Evolutionary conservation across 2,329 filamentous ascomycete species (phyloP), one percentile per base, ranked within the genome.

Genomic region (Aspergillus spinulosporus): DNA sequence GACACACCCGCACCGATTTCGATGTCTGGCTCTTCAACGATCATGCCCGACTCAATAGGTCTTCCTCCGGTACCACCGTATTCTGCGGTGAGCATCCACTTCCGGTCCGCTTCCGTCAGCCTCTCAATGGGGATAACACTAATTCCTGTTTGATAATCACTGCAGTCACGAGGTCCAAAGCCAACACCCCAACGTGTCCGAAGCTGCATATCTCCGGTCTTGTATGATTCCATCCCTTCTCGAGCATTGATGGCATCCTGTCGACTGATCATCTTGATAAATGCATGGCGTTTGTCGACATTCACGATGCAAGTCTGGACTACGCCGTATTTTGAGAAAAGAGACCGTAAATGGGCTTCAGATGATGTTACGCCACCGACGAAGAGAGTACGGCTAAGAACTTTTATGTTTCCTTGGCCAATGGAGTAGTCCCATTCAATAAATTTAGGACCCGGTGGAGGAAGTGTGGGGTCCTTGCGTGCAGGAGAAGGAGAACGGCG

Each of bases 241-340:
- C 95, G 95, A 49, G 94, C 94, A 60, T 74, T 79, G 57, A 96
- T 83, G 11, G 94, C 93, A 73, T 96, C 91, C 60, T 85, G 82
- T 37, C 95, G 90, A 61, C 85, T 94, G 64, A 94, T 84, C 94
- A 99, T 99, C 78, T 99, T 99, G 68, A 99, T 93, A 72, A 99
- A 99, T 4, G 94, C 94, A 74, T 99, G 94, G 14, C 94, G 89
- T 78, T 97, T 99, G 69, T 99, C 94, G 68, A 91, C 89, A 77
- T 99, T 97, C 64, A 97, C 92, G 63, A 99, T 99, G 75, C 93
- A 97, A 1, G 93, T 97, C 74, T 99, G 94, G 3, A 99, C 94
- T 52, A 87, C 81, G 57, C 94, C 94, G 69, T 87, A 96, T 45
- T 86, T 86, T 67, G 80, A 81, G 73, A 99, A 99, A 44, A 96